phyloP scores from a whole-genome alignment of 2,329 filamentous ascomycete genomes.

The Karstenula rhodostoma region DNA sequence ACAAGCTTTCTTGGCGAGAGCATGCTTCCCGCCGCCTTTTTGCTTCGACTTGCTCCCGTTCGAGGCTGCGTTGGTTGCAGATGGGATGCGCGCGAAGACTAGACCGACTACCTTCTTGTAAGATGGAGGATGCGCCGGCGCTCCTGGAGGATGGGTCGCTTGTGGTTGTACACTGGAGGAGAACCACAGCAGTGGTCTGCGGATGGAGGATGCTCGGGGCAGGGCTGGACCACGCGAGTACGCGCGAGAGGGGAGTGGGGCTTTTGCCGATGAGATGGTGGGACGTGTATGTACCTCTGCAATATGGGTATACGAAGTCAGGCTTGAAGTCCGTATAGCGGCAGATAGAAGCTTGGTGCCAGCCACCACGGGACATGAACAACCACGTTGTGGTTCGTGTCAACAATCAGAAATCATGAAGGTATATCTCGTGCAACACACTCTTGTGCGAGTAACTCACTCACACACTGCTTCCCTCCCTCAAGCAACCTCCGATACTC shows the following conservation, averaged over 20 bases:
- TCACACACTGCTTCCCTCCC: not conserved
- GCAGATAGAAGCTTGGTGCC: not conserved
- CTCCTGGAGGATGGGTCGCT: conserved; percentile 8
- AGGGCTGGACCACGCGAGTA: not conserved
- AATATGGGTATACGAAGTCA: not conserved
- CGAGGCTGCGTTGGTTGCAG: not conserved
- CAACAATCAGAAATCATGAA: too few species aligned
- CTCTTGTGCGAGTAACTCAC: too few species aligned
- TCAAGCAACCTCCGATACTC: not conserved
- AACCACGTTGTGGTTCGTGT: too few species aligned
- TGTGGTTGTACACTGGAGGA: not conserved
- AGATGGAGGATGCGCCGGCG: conserved; percentile 8
- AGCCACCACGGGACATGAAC: not conserved
- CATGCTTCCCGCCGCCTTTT: not conserved
- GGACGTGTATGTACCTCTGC: not conserved
- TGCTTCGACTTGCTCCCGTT: not conserved
- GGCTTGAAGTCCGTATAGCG: not conserved
- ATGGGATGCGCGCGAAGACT: not conserved
- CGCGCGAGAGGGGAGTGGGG: not conserved
- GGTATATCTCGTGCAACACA: not conserved
- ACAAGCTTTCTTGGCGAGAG: not conserved
- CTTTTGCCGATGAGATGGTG: conserved; percentile 4
- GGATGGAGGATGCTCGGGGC: not conserved
- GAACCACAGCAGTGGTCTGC: not conserved
- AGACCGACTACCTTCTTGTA: not conserved